A percentile compares a stretch with the other conserved stretches of the same genome.
phyloP scores from a whole-genome alignment of 148 eudicot genomes.

The Silene conica region DNA sequence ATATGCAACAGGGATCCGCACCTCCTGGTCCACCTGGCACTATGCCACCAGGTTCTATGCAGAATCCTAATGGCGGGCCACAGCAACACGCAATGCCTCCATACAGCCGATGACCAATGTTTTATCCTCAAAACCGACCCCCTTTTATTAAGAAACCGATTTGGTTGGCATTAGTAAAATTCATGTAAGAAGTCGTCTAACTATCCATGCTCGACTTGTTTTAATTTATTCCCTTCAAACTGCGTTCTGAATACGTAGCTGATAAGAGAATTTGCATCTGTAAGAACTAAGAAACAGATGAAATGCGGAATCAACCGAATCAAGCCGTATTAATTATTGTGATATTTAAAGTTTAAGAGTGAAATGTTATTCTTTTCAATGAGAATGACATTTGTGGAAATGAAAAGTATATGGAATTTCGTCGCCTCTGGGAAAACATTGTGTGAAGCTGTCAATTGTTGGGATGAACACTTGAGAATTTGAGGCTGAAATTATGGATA shows the following conservation, averaged over 20 bases:
- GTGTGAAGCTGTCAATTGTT: no score
- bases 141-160: neutral
- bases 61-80: slow-evolving; percentile 16
- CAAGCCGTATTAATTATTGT: no score
- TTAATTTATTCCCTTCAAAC: neutral
- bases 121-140: neutral
- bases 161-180: neutral
- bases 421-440: no score
- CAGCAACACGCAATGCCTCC: slow-evolving; percentile 22
- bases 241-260: neutral
- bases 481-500: no score
- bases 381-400: no score
- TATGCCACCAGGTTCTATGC: slow-evolving; percentile 24
- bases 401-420: no score
- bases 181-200: neutral
- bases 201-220: neutral
- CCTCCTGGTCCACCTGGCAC: slow-evolving; percentile 47
- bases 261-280: neutral
- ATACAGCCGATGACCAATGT: slow-evolving; percentile 36
- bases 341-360: no score
- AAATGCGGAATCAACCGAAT: neutral
- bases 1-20: slow-evolving; percentile 39
- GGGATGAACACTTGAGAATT: no score
- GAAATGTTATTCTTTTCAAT: no score
- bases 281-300: neutral